Evolutionary conservation across 116 monocot species (phyloP), one percentile per base, ranked within the genome.

Genomic region (Papilionanthe hybrid): DNA sequence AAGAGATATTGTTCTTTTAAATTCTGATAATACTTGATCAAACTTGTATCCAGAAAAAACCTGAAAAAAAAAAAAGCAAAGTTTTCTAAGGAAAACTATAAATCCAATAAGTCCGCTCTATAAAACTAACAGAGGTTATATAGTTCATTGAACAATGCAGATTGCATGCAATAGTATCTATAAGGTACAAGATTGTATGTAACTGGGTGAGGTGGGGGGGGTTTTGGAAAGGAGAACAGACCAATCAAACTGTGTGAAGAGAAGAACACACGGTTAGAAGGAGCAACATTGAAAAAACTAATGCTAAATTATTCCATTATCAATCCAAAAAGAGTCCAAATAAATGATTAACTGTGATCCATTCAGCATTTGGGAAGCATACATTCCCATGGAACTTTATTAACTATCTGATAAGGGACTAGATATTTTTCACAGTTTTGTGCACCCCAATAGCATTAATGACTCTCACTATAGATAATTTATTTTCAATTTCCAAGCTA

Each of bases 1-100:
- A 76, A 85, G 66, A 78, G 85, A 78, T 74, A 94, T 89, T 77
- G 87, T 60, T 76, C 83, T 89, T 85, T 91, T 87, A 89, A 97
- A 97, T 80, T 97, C 91, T 68, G 83, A 82, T 29, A 94, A 81
- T 81, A 94, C 17, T 30, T 79, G 63, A 72, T 91, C 90, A 86
- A 97, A 94, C 78, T 88, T 92, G 88, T 91, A 92, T 72, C 92
- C 91, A 27, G 97, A 91, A 79, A 97, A 97, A 78, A 97, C 78
- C 97, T 97, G 92, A 78, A 89, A 71, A 84, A 75, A 78, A 89
- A 71, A 84, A 75, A 75, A 75, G 25, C 47, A 48, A 75, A 9
- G 11, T 75, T 50, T 75, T 75, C 9, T 12, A 75, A 73, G 44
- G 7, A 20, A 42, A 45, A 43, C 7, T 9, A 45, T 42, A 22